A percentile compares a stretch with the other conserved stretches of the same genome.
Conservation (phyloP, 192 early-diverging fungal genomes). For the Rhizoclosmatium globosum region DNA sequence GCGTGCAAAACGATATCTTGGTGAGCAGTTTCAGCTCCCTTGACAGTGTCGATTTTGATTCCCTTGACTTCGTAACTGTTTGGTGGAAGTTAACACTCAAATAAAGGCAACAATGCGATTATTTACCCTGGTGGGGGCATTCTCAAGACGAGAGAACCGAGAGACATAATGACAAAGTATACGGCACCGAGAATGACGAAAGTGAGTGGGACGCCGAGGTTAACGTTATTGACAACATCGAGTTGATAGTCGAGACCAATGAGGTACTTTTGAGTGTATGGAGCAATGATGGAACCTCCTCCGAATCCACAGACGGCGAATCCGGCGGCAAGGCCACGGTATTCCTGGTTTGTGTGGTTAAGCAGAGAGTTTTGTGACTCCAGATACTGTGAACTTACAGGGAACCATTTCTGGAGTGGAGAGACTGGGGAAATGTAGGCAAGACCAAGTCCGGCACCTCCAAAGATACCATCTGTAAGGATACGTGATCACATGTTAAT, state of each 20-base stretch:
- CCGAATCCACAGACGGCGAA: constrained; percentile 83
- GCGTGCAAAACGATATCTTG: neutral
- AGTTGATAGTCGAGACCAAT: constrained; percentile 48
- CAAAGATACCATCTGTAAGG: constrained; percentile 68
- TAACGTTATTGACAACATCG: constrained; percentile 27
- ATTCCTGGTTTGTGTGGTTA: constrained; percentile 19
- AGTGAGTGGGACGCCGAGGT: constrained; percentile 64
- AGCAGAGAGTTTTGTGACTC: neutral
- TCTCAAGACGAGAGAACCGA: constrained; percentile 39
- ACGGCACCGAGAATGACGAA: constrained; percentile 71
- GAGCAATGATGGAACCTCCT: constrained; percentile 73
- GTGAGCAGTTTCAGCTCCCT: constrained; percentile 41
- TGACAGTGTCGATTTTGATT: constrained; percentile 58
- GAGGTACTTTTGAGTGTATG: constrained; percentile 67
- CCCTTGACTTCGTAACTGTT: constrained; percentile 69
- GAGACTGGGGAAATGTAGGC: constrained; percentile 80
- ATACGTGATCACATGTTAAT: neutral
- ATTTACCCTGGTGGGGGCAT: constrained; percentile 55
- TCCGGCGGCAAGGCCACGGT: constrained; percentile 77
- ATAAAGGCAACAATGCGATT: neutral
- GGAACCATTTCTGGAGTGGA: constrained; percentile 83
- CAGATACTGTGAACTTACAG: constrained; percentile 34
- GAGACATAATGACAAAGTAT: constrained; percentile 68
- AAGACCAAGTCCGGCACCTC: constrained; percentile 74
- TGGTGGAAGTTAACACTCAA: neutral